These are phyloP conservation scores for Sporothrix pseudoabietina DNA, from an alignment of 2,329 filamentous ascomycete species.

Conservation along the genomic window DNA sequence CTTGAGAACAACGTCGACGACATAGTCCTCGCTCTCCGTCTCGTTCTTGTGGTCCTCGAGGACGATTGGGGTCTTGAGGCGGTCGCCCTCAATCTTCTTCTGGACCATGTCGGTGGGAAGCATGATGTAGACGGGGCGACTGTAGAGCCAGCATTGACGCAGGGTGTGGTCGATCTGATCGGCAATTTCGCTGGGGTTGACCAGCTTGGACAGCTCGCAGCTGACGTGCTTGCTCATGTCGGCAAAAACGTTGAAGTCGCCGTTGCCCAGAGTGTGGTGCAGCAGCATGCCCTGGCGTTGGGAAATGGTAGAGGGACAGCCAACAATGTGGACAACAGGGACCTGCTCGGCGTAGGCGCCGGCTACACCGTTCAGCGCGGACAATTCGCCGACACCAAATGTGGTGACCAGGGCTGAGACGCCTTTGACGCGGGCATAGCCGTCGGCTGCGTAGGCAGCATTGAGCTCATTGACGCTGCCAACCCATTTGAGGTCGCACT, in stretches of 20 bases:
- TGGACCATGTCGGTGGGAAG: slow-evolving; percentile 79
- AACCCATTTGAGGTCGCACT: slow-evolving; percentile 52
- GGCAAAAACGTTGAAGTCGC: slow-evolving; percentile 66
- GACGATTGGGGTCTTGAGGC: slow-evolving; percentile 71
- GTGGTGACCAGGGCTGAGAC: slow-evolving; percentile 60
- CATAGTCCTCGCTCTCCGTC: slow-evolving; percentile 72
- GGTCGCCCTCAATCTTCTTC: slow-evolving; percentile 72
- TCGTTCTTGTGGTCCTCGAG: slow-evolving; percentile 67
- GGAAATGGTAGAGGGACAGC: slow-evolving; percentile 37
- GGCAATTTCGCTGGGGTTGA: slow-evolving; percentile 69
- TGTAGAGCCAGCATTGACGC: slow-evolving; percentile 71
- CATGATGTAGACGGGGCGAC: slow-evolving; percentile 80
- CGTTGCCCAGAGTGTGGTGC: slow-evolving; percentile 60
- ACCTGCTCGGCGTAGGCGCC: slow-evolving; percentile 60
- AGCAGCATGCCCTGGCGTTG: slow-evolving; percentile 38
- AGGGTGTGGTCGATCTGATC: slow-evolving; percentile 77
- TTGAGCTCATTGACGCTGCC: slow-evolving; percentile 59
- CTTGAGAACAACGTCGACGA: slow-evolving; percentile 76
- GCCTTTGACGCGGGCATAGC: slow-evolving; percentile 61
- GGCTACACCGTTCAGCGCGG: slow-evolving; percentile 59
- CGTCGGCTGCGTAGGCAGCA: slow-evolving; percentile 62
- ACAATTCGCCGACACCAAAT: slow-evolving; percentile 59
- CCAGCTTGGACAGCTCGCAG: slow-evolving; percentile 69
- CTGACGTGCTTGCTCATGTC: slow-evolving; percentile 76
- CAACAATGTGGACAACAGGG: slow-evolving; percentile 57